Evolutionary conservation across 106 monocot species (phyloP).

Genomic region (Vanilla planifolia): DNA sequence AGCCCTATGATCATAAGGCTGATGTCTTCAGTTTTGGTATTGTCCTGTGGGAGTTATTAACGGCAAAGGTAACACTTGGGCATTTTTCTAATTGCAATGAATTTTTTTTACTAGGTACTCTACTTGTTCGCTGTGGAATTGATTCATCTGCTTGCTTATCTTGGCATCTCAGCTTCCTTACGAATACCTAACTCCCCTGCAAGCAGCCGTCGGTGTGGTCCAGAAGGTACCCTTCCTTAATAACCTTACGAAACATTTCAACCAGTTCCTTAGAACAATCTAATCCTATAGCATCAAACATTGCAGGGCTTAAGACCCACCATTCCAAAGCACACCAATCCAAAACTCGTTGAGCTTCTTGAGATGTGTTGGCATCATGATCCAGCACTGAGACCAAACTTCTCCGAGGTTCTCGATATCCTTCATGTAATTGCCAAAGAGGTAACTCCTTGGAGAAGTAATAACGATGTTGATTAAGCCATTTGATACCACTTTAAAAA

Average conservation of each 20-base stretch:
- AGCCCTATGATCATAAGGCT: slow-evolving; percentile 75
- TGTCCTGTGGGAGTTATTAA: slow-evolving; percentile 71
- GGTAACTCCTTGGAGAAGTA: too few relatives aligned
- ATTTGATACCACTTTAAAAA: too few relatives aligned
- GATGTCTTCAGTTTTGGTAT: slow-evolving; percentile 81
- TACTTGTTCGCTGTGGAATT: too few relatives aligned
- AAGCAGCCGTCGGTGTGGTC: slow-evolving; percentile 69
- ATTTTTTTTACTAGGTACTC: too few relatives aligned
- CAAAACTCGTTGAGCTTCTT: slow-evolving; percentile 52
- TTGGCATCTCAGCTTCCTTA: slow-evolving; percentile 46
- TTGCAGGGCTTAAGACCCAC: slow-evolving; percentile 71
- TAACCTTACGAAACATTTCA: neutral
- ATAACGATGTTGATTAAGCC: too few relatives aligned
- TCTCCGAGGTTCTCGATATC: slow-evolving; percentile 49
- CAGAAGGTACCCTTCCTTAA: slow-evolving; percentile 35
- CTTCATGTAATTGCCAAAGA: slow-evolving; percentile 47
- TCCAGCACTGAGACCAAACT: slow-evolving; percentile 55
- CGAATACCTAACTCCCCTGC: slow-evolving; percentile 57
- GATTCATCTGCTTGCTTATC: too few relatives aligned
- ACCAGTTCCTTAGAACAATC: too few relatives aligned
- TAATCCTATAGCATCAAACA: too few relatives aligned
- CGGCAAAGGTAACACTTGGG: slow-evolving; percentile 41
- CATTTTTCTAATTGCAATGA: too few relatives aligned
- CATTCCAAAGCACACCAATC: slow-evolving; percentile 63
- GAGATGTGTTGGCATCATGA: slow-evolving; percentile 79